Percentiles rank a stretch among this genome's conserved stretches.
phyloP scores from a whole-genome alignment of 306 rosid species.

The Cicer cuneatum region DNA sequence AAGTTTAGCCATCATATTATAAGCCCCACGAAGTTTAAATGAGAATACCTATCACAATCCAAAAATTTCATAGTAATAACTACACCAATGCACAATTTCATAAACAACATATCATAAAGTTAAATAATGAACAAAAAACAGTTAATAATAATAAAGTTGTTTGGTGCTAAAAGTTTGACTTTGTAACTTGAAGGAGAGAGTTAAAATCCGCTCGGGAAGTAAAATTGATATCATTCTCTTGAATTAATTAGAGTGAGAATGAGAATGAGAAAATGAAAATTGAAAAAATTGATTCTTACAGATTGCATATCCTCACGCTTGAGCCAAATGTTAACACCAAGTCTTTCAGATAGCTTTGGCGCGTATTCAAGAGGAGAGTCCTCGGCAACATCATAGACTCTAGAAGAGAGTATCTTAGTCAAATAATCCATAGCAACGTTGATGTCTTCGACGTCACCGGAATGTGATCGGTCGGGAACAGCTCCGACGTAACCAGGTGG shows the following conservation, averaged over 20 bases:
- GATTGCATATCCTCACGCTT: conserved; percentile 94
- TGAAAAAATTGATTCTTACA: conserved; percentile 46
- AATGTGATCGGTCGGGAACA: conserved; percentile 52
- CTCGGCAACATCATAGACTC: conserved; percentile 82
- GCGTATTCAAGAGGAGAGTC: conserved; percentile 83
- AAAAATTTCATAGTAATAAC: no score
- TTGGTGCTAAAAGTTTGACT: no score
- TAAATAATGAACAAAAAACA: neutral
- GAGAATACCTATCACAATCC: conserved; percentile 69
- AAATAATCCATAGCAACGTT: conserved; percentile 67
- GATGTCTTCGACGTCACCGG: conserved; percentile 40
- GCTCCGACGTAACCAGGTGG: conserved; percentile 89
- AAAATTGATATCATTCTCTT: no score
- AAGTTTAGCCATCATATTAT: conserved; percentile 96
- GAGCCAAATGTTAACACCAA: conserved; percentile 79
- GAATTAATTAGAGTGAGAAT: neutral
- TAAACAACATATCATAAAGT: neutral
- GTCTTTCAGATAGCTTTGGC: conserved; percentile 70
- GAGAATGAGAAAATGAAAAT: neutral
- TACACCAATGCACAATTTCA: conserved; percentile 24
- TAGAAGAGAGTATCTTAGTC: conserved; percentile 78
- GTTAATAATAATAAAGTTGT: no score
- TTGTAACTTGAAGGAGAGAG: no score
- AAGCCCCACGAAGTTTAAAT: conserved; percentile 95
- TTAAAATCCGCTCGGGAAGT: no score